Evolutionary conservation across 2,329 filamentous ascomycete genomes (phyloP), one percentile per base, ranked within the genome.

Genomic region (Rhytidhysteron rufulum): DNA sequence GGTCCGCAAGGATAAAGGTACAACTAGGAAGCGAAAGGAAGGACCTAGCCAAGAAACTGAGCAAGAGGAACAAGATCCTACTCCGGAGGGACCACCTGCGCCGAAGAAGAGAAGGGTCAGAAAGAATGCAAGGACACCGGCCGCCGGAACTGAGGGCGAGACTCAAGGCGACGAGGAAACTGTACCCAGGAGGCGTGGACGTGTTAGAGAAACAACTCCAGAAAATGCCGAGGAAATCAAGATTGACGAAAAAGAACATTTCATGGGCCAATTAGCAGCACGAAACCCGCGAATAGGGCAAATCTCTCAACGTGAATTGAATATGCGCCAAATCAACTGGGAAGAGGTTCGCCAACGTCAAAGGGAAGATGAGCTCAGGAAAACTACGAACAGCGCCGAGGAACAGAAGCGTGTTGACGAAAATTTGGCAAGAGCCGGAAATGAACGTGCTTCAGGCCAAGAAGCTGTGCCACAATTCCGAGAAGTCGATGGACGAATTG

Each of bases 221-320:
- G 49, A 56, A 7, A 76, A 46, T 38, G 59, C 63, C 6, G 62
- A 65, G 47, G 48, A 65, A 34, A 66, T 55, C 36, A 43, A 54
- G 54, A 82, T 91, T 40, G 83, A 89, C 55, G 71, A 79, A 17
- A 75, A 77, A 18, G 76, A 74, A 3, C 75, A 86, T 19, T 86
- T 80, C 39, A 88, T 93, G 81, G 77, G 75, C 31, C 84, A 88
- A 42, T 66, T 93, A 3, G 86, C 80, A 36, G 79, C 76, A 45
- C 84, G 88, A 16, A 54, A 60, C 29, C 55, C 62, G 18, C 69
- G 85, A 17, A 83, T 84, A 41, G 87, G 87, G 42, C 86, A 85
- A 60, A 82, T 84, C 44, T 90, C 88, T 41, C 83, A 82, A 54
- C 77, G 83, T 3, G 85, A 88, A 50, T 80, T 82, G 53, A 81